Percentiles rank a stretch among this genome's conserved stretches.
Conservation (phyloP, 1,284 basidiomycete species). For the Ganoderma sinense region DNA sequence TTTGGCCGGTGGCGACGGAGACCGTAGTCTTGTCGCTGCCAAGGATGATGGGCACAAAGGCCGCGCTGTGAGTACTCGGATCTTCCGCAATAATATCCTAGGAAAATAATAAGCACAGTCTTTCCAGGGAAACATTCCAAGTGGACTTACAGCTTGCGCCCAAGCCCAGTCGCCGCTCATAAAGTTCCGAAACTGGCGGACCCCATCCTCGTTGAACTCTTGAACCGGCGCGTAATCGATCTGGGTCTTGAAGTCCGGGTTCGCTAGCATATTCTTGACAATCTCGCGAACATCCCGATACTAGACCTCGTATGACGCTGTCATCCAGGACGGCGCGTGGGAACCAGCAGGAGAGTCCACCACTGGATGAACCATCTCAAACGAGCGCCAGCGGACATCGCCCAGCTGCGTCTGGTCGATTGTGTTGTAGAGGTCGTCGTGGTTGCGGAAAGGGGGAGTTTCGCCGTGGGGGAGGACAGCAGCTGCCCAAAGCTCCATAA, state of each 20-base stretch:
- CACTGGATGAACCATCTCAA: conserved; percentile 13
- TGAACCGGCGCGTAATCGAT: conserved; percentile 25
- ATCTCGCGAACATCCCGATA: conserved; percentile 36
- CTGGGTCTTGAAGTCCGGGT: conserved; percentile 24
- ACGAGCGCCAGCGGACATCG: conserved; percentile 20
- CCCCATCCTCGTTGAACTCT: conserved; percentile 5
- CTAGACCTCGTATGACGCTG: conserved; percentile 43
- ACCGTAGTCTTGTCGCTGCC: conserved; percentile 37
- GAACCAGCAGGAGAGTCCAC: too few relatives aligned
- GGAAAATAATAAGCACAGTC: not conserved
- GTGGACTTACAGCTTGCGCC: not conserved
- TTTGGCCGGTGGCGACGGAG: conserved; percentile 31
- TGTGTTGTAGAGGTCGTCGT: conserved; percentile 5
- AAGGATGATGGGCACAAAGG: conserved; percentile 35
- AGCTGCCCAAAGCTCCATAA: conserved; percentile 19
- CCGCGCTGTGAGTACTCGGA: not conserved
- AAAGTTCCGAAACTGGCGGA: not conserved
- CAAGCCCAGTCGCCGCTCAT: not conserved
- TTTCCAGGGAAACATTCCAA: not conserved
- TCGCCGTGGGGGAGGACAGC: not conserved
- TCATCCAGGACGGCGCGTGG: conserved; percentile 44
- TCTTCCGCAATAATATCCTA: not conserved
- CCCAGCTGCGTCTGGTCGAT: conserved; percentile 24
- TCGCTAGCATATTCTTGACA: conserved; percentile 23
- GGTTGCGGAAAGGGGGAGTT: conserved; percentile 16